Percentiles rank a stretch among this genome's conserved stretches.
Evolutionary conservation across 805 yeast species (phyloP).

Genomic region (Zygotorulaspora chibaensis): DNA sequence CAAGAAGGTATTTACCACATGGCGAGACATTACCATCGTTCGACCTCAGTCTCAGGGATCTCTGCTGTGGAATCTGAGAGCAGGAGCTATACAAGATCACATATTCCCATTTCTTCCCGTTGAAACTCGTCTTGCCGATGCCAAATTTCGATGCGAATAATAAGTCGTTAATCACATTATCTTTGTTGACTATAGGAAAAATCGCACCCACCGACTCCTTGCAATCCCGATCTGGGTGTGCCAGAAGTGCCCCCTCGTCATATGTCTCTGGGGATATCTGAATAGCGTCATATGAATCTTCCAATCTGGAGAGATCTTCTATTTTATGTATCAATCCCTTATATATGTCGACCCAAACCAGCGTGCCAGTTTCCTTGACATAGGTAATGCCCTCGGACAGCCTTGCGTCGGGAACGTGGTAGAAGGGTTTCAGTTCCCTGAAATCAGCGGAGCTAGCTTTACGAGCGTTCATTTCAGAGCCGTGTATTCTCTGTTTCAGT

Average conservation of each 20-base stretch:
- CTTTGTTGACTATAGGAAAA: conserved; percentile 47
- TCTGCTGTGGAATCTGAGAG: conserved; percentile 31
- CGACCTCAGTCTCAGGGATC: conserved; percentile 46
- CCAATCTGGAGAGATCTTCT: conserved; percentile 19
- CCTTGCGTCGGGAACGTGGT: conserved; percentile 30
- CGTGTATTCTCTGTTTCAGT: not conserved
- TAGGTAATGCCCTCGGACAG: conserved; percentile 67
- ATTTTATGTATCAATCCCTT: conserved; percentile 37
- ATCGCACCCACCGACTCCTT: conserved; percentile 60
- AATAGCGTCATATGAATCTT: conserved; percentile 22
- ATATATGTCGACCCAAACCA: conserved; percentile 42
- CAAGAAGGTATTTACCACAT: conserved; percentile 63
- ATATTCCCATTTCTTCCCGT: conserved; percentile 37
- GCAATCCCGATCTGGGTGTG: conserved; percentile 22
- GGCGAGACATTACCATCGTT: conserved; percentile 84
- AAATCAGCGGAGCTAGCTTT: conserved; percentile 7
- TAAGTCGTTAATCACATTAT: conserved; percentile 39
- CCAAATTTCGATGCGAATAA: conserved; percentile 65
- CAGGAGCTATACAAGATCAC: conserved; percentile 35
- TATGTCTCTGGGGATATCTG: conserved; percentile 8
- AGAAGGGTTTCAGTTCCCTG: conserved; percentile 17
- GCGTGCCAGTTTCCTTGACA: conserved; percentile 49
- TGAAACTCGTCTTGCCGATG: conserved; percentile 50
- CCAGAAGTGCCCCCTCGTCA: conserved; percentile 5
- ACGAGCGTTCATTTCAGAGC: not conserved